These are phyloP conservation scores for Eremochloa ophiuroides DNA, from an alignment of 176 grass and related monocot species.

Conservation along the genomic window DNA sequence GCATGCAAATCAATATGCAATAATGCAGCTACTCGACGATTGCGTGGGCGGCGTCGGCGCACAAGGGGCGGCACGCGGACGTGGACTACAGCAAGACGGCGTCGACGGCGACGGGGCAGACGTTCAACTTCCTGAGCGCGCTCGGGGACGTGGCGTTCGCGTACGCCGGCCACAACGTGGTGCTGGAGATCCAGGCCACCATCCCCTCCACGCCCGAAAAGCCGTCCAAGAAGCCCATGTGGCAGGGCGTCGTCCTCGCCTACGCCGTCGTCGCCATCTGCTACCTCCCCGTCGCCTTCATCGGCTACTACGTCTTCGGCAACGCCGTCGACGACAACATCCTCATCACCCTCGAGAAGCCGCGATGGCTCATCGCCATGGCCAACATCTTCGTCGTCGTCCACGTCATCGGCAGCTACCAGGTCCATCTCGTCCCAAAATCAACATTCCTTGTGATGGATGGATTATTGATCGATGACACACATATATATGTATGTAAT, in stretches of 20 bases:
- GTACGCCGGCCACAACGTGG: constrained; percentile 75
- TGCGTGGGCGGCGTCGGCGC: constrained; percentile 40
- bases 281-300: constrained; percentile 74
- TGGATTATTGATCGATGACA: too few species aligned
- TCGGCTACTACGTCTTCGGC: constrained; percentile 65
- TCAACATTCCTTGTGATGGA: too few species aligned
- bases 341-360: constrained; percentile 69
- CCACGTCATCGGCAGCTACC: constrained; percentile 77
- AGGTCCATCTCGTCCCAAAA: not conserved
- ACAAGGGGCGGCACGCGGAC: constrained; percentile 17
- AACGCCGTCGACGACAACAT: constrained; percentile 73
- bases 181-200: constrained; percentile 87
- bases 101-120: not conserved
- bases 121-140: constrained; percentile 48
- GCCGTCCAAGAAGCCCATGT: constrained; percentile 82
- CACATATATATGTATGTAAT: too few species aligned
- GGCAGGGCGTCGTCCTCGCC: constrained; percentile 55
- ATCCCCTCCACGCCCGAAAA: constrained; percentile 58
- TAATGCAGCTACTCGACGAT: constrained; percentile 57
- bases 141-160: constrained; percentile 58
- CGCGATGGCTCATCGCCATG: constrained; percentile 57
- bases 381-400: constrained; percentile 70
- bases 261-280: constrained; percentile 61
- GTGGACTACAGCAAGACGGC: constrained; percentile 45
- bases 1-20: too few species aligned